Evolutionary conservation across 2,329 filamentous ascomycete species (phyloP), one percentile per base, ranked within the genome.

Genomic region (Neodidymelliopsis sp.): DNA sequence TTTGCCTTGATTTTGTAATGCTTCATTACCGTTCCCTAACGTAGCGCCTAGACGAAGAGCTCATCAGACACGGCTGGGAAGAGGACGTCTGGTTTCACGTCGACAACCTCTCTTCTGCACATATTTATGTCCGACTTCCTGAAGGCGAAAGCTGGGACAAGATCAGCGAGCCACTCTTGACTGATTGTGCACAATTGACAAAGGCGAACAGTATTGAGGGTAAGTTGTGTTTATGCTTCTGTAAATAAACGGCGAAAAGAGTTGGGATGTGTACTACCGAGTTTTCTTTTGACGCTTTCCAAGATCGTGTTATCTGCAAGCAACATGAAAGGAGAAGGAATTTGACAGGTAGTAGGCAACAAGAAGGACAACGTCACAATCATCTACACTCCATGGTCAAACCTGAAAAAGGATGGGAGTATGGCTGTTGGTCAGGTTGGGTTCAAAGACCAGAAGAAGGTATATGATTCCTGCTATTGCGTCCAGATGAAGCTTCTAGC

Each of bases 191-290:
- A n/a, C 94, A 99, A 74, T 81, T 99, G 64, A 99, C 94, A 48
- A 99, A 99, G 77, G 94, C 94, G 55, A 99, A 99, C 77, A 97
- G 91, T 49, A 99, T 99, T 64, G 94, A 99, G 79, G 94, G 90
- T 59, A 36, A 35, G 39, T 33, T 42, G 20, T 34, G 5, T 19
- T 24, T 30, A n/a, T n/a, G n/a, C n/a, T n/a, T n/a, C n/a, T n/a
- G n/a, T n/a, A n/a, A n/a, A n/a, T 38, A n/a, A n/a, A n/a, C n/a
- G n/a, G n/a, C n/a, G n/a, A n/a, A n/a, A n/a, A n/a, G n/a, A n/a
- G n/a, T n/a, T n/a, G n/a, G n/a, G n/a, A n/a, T n/a, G n/a, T n/a
- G n/a, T n/a, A n/a, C n/a, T n/a, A n/a, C n/a, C n/a, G n/a, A n/a
- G n/a, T n/a, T n/a, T n/a, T n/a, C n/a, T n/a, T n/a, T n/a, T n/a